These are phyloP conservation scores for Adansonia rubrostipa DNA, from an alignment of 441 rosid species.

Conservation along the genomic window DNA sequence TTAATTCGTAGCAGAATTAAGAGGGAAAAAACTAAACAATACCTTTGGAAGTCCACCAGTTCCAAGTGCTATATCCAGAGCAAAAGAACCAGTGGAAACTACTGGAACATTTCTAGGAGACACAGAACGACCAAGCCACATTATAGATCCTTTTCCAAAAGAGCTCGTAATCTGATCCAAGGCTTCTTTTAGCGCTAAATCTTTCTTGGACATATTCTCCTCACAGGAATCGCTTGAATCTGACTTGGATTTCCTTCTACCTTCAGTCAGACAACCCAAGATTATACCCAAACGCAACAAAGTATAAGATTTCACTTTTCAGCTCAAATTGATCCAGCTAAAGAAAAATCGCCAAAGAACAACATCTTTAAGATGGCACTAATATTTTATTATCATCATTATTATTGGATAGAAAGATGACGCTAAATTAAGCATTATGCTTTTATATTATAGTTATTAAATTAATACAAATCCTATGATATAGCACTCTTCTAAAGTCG, in stretches of 20 bases:
- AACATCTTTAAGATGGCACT: not conserved
- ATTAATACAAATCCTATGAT: not conserved
- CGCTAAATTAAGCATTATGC: not conserved
- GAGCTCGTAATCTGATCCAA: conserved; percentile 80
- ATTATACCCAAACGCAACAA: not conserved
- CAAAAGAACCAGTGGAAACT: conserved; percentile 86
- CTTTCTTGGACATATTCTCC: conserved; percentile 78
- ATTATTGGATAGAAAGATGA: not conserved
- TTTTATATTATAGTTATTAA: not conserved
- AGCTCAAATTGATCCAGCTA: conserved; percentile 9
- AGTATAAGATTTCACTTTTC: not conserved
- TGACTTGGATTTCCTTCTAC: conserved; percentile 66
- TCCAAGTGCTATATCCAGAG: conserved; percentile 82
- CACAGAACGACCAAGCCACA: conserved; percentile 88
- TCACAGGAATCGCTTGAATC: conserved; percentile 71
- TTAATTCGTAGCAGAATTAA: not conserved
- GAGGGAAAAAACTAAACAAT: not conserved
- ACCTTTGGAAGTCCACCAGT: conserved; percentile 97
- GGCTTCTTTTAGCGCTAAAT: conserved; percentile 85
- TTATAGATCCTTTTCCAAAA: conserved; percentile 88
- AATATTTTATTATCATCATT: not conserved
- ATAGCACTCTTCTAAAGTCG: not conserved
- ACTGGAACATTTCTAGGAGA: conserved; percentile 73
- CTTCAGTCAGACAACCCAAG: conserved; percentile 39
- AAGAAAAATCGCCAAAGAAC: conserved; percentile 2